Evolutionary conservation across 331 rosid species (phyloP).

Genomic region (Dryas integrifolia): DNA sequence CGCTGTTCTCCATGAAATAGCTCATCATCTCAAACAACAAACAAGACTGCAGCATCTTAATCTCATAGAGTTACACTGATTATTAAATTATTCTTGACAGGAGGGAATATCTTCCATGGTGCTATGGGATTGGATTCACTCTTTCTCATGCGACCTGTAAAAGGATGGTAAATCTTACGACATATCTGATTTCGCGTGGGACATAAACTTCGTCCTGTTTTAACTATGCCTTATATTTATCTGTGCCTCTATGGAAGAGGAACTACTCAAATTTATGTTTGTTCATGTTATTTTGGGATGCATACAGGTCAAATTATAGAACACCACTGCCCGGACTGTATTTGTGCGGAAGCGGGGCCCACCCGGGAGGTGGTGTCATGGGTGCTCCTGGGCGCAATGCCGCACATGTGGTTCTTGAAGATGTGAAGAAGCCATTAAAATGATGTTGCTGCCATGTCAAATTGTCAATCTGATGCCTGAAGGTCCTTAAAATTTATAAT

Average conservation of each 20-base stretch:
- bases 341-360: conserved; percentile 53
- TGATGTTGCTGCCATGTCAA: neutral
- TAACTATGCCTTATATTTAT: neutral
- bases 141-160: conserved; percentile 81
- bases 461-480: too few species aligned
- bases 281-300: conserved; percentile 7
- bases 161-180: conserved; percentile 66
- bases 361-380: conserved; percentile 66
- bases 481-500: neutral
- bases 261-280: neutral
- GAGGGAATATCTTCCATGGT: conserved; percentile 94
- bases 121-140: conserved; percentile 95
- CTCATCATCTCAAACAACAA: neutral
- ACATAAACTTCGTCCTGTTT: neutral
- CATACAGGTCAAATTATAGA: conserved; percentile 73
- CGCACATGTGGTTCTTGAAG: conserved; percentile 43
- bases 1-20: too few species aligned
- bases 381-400: conserved; percentile 57
- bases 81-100: conserved; percentile 32
- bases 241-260: neutral
- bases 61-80: neutral
- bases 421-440: conserved; percentile 28
- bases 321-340: conserved; percentile 66
- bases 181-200: neutral
- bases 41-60: neutral